A percentile compares a stretch with the other conserved stretches of the same genome.
These are phyloP conservation scores for Mycena vitilis DNA, from an alignment of 768 basidiomycete genomes.

Conservation along the genomic window DNA sequence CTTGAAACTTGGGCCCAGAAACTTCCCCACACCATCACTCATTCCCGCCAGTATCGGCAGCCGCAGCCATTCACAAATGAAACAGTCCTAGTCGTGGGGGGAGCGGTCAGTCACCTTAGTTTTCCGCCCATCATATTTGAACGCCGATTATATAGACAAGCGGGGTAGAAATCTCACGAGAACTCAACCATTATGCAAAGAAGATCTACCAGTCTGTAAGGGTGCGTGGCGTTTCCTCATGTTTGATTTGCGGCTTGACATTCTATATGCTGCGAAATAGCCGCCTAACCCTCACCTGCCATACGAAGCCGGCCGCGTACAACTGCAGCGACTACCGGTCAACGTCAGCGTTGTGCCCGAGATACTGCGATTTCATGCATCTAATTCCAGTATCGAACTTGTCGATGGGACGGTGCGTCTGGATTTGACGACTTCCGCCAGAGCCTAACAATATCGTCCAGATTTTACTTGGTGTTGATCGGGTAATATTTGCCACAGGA, in stretches of 20 bases:
- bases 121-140: not conserved
- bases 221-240: slow-evolving; percentile 1
- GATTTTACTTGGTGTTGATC: slow-evolving; percentile 41
- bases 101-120: slow-evolving; percentile 35
- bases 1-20: slow-evolving; percentile 39
- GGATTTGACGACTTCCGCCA: not conserved
- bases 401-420: slow-evolving; percentile 43
- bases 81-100: slow-evolving; percentile 48
- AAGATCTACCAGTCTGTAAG: slow-evolving; percentile 39
- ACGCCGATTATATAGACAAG: slow-evolving; percentile 17
- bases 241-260: too few relatives aligned
- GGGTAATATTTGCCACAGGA: slow-evolving; percentile 47
- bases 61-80: slow-evolving; percentile 45
- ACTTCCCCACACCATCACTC: slow-evolving; percentile 43
- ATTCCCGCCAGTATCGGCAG: slow-evolving; percentile 49
- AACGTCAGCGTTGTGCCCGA: slow-evolving; percentile 44
- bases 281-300: slow-evolving; percentile 33
- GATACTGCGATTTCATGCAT: slow-evolving; percentile 43
- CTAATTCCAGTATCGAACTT: slow-evolving; percentile 41
- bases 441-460: slow-evolving; percentile 35
- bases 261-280: not conserved
- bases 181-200: slow-evolving; percentile 37
- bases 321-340: slow-evolving; percentile 36
- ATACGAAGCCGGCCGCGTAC: slow-evolving; percentile 20
- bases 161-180: slow-evolving; percentile 43